A percentile compares a stretch with the other conserved stretches of the same genome.
Conservation (phyloP, 2,329 filamentous ascomycete species). For the Beauveria brongniartii region DNA sequence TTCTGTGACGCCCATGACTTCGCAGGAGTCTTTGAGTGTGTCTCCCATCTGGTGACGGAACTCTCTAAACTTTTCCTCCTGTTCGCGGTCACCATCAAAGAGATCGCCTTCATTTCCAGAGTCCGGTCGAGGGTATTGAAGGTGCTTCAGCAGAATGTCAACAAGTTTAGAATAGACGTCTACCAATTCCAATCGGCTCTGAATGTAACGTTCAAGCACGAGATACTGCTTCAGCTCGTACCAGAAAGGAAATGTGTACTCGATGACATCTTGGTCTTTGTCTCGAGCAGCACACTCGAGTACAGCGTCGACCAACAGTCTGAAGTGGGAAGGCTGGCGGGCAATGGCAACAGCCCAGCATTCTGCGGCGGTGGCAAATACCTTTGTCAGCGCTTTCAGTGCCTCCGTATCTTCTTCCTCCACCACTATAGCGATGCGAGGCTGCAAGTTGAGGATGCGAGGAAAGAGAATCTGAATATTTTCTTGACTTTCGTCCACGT, state of each 20-base stretch:
- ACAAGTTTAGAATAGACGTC: constrained; percentile 85
- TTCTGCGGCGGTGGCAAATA: constrained; percentile 89
- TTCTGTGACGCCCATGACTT: constrained; percentile 88
- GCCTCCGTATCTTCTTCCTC: constrained; percentile 77
- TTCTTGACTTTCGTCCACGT: constrained; percentile 82
- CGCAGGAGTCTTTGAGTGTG: constrained; percentile 92
- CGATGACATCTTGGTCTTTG: constrained; percentile 82
- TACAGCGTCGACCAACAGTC: constrained; percentile 77
- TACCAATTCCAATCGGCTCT: constrained; percentile 66
- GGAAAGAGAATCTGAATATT: constrained; percentile 80
- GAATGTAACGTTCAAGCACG: constrained; percentile 79
- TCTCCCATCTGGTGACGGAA: constrained; percentile 98
- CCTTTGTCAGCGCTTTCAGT: constrained; percentile 79
- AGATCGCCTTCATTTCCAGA: constrained; percentile 68
- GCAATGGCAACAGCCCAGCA: constrained; percentile 91
- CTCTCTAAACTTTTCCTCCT: constrained; percentile 93
- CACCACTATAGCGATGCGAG: constrained; percentile 67
- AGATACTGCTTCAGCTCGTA: constrained; percentile 97
- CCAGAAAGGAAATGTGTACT: constrained; percentile 95
- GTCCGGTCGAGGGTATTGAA: constrained; percentile 78
- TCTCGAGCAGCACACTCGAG: constrained; percentile 88
- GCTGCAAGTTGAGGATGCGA: constrained; percentile 64
- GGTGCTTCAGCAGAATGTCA: constrained; percentile 83
- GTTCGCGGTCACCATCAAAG: constrained; percentile 91
- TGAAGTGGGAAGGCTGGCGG: constrained; percentile 72